phyloP scores from a whole-genome alignment of 2,329 filamentous ascomycete species.

The Talaromyces piceae region DNA sequence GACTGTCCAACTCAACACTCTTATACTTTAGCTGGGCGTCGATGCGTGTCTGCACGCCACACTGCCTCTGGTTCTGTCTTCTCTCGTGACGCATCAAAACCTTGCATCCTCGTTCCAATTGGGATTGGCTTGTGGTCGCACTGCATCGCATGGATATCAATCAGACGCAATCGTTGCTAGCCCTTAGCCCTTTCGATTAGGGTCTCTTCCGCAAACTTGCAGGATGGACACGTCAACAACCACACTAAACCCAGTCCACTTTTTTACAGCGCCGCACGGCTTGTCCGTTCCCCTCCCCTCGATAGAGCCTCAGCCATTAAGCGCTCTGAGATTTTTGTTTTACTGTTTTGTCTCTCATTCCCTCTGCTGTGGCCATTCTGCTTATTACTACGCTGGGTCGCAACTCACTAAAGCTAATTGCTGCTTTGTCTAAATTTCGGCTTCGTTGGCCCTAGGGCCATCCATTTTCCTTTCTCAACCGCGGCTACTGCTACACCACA shows the following conservation, averaged over 20 bases:
- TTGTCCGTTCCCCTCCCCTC: neutral
- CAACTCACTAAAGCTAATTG: too few species aligned
- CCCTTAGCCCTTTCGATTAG: constrained; percentile 14
- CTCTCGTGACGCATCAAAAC: neutral
- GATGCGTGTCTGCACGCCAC: neutral
- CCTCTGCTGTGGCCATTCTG: neutral
- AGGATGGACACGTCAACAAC: constrained; percentile 24
- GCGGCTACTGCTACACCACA: neutral
- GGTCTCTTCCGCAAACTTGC: constrained; percentile 9
- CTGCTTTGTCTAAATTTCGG: neutral
- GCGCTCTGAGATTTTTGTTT: constrained; percentile 2
- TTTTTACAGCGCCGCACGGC: neutral
- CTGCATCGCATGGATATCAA: neutral
- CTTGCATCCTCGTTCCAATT: neutral
- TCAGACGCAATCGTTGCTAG: neutral
- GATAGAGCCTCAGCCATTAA: constrained; percentile 9
- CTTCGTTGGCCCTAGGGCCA: constrained; percentile 2
- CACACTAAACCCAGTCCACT: constrained; percentile 12
- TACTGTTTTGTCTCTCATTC: neutral
- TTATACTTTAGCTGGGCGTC: neutral
- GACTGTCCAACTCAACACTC: neutral
- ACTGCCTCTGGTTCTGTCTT: neutral
- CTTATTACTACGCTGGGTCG: neutral
- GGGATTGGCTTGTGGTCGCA: neutral
- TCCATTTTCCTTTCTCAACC: neutral